A percentile compares a stretch with the other conserved stretches of the same genome.
Conservation (phyloP, 2,329 filamentous ascomycete species). For the Penicillium sp. region DNA sequence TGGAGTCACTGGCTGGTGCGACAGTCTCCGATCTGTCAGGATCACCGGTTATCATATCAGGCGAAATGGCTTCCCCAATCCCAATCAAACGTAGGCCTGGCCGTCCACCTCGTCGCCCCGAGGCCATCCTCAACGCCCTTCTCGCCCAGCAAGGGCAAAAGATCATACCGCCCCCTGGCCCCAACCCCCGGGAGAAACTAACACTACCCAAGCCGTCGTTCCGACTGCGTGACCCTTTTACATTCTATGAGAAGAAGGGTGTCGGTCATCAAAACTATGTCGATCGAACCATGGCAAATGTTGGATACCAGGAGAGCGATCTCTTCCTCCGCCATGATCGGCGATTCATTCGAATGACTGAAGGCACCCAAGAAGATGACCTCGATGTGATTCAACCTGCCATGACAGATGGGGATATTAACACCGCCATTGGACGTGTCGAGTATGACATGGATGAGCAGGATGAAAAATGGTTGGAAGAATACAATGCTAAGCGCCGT, state of each 20-base stretch:
- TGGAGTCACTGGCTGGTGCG: conserved; percentile 25
- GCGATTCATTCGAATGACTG: conserved; percentile 56
- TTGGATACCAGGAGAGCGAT: conserved; percentile 92
- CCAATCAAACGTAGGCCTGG: conserved; percentile 54
- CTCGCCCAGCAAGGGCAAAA: conserved; percentile 51
- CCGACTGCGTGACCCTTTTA: conserved; percentile 40
- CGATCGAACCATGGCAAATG: conserved; percentile 89
- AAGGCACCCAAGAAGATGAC: conserved; percentile 57
- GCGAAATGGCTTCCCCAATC: conserved; percentile 31
- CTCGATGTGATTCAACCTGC: conserved; percentile 48
- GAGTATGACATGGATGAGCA: conserved; percentile 99
- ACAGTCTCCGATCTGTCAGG: conserved; percentile 27
- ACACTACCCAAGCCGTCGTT: conserved; percentile 45
- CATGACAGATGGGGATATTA: conserved; percentile 53
- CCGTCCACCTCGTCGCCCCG: conserved; percentile 55
- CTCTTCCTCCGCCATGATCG: conserved; percentile 70
- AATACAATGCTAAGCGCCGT: conserved; percentile 68
- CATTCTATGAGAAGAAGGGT: conserved; percentile 63
- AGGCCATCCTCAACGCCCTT: conserved; percentile 53
- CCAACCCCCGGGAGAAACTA: conserved; percentile 43
- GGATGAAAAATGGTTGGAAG: conserved; percentile 89
- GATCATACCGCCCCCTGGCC: conserved; percentile 40
- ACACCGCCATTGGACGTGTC: conserved; percentile 62
- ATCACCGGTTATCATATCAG: conserved; percentile 36
- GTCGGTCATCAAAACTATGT: conserved; percentile 83